Evolutionary conservation across 495 filamentous ascomycete genomes (phyloP), one percentile per base, ranked within the genome.

Genomic region (Hypoxylon subgilvum): DNA sequence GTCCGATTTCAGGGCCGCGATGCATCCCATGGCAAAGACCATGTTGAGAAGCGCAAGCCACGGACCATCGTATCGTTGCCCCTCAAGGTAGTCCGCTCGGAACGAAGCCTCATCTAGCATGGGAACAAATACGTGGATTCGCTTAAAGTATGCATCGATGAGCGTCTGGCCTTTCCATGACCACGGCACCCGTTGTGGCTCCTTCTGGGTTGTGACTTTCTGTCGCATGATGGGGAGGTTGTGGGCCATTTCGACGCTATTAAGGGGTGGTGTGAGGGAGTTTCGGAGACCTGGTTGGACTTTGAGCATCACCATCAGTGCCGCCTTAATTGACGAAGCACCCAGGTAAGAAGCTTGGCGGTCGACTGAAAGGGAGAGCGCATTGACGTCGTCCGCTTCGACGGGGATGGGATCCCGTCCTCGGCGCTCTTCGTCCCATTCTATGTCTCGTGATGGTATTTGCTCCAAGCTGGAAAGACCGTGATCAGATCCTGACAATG

Each of bases 341-440:
- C 89, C 89, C 1, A 93, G 76, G 61, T 92, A 93, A 7, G 89
- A 92, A 6, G 87, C 84, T 51, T 87, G 83, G 6, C 84, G 79
- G 63, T 87, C 82, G 3, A 88, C 78, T 2, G 87, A 85, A 30
- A 93, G 79, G n/a, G 87, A 90, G 0, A 92, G 74, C 0, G 86
- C 88, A 67, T 92, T 92, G 41, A 93, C 87, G 70, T 93, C 89
- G 69, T 93, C 89, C 0, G 88, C 85, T 53, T 91, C 86, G 42
- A 77, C 81, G 22, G 87, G 85, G 38, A 89, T 80, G 17, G 81
- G 72, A 48, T 86, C 84, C 39, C 77, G 69, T 38, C 74, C 78
- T 40, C 81, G 66, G 21, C 80, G 69, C 44, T 84, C 81, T 57
- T 84, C 81, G 51, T 84, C 81, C 81, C 81, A 84, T 68, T 84